Conservation (phyloP, 208 protist species). For the Zelonia costaricensis region DNA sequence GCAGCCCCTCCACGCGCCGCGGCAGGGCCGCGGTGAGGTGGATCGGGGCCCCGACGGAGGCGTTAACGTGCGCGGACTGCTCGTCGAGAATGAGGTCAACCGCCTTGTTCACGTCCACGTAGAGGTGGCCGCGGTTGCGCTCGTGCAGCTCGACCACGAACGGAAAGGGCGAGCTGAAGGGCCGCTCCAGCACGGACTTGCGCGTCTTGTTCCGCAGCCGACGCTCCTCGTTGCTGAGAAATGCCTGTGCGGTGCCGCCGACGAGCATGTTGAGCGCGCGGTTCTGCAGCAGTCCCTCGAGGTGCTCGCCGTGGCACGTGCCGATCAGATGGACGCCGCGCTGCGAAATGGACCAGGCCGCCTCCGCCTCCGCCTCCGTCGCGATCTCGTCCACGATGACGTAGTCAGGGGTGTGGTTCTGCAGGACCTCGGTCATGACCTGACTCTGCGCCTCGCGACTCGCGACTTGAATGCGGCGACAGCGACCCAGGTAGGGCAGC, state of each 20-base stretch:
- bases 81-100: slow-evolving; percentile 87
- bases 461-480: slow-evolving; percentile 89
- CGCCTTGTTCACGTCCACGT: slow-evolving; percentile 82
- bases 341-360: slow-evolving; percentile 84
- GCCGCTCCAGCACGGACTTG: slow-evolving; percentile 87
- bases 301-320: slow-evolving; percentile 88
- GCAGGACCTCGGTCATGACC: slow-evolving; percentile 91
- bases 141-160: slow-evolving; percentile 80
- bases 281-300: slow-evolving; percentile 86
- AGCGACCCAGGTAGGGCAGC: slow-evolving; percentile 83
- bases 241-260: slow-evolving; percentile 88
- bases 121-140: slow-evolving; percentile 61
- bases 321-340: slow-evolving; percentile 88
- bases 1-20: slow-evolving; percentile 26
- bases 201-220: slow-evolving; percentile 74
- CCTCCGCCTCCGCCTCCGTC: slow-evolving; percentile 70
- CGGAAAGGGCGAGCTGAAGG: slow-evolving; percentile 71
- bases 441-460: slow-evolving; percentile 58
- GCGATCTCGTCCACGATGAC: slow-evolving; percentile 95
- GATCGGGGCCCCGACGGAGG: slow-evolving; percentile 45
- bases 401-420: slow-evolving; percentile 94
- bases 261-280: slow-evolving; percentile 84
- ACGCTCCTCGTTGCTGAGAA: slow-evolving; percentile 88
- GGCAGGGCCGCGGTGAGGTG: slow-evolving; percentile 42
- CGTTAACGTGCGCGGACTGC: slow-evolving; percentile 43